Percentiles rank a stretch among this genome's conserved stretches.
phyloP scores from a whole-genome alignment of 305 asterid species.

The Fraxinus platypoda region DNA sequence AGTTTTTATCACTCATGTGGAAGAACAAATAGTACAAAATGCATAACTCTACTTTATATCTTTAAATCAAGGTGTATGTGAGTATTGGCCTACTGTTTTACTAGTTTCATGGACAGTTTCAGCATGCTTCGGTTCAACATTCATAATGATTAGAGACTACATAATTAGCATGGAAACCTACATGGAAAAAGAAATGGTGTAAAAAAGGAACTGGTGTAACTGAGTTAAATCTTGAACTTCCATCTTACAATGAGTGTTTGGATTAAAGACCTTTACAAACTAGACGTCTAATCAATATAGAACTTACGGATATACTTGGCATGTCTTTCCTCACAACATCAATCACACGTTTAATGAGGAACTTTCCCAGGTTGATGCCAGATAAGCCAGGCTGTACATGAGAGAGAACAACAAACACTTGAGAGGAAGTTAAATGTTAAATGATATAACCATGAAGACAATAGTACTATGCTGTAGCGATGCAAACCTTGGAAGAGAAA shows the following conservation, averaged over 20 bases:
- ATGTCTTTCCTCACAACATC: constrained; percentile 89
- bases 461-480: neutral
- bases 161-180: neutral
- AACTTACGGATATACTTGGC: constrained; percentile 75
- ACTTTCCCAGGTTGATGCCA: constrained; percentile 90
- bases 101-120: constrained; percentile 7
- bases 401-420: constrained; percentile 17
- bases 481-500: constrained; percentile 4
- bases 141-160: neutral
- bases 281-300: constrained; percentile 6
- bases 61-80: constrained; percentile 4
- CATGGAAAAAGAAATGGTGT: constrained; percentile 1
- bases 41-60: neutral
- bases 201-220: neutral
- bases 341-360: constrained; percentile 89
- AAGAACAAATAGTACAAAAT: neutral
- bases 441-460: neutral
- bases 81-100: neutral
- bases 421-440: neutral
- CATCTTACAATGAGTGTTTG: neutral
- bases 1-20: neutral
- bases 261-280: constrained; percentile 1
- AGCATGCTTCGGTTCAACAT: neutral
- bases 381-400: constrained; percentile 83
- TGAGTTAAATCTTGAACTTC: neutral